These are phyloP conservation scores for Talaromyces ruber DNA, from an alignment of 495 filamentous ascomycete species.

Conservation along the genomic window DNA sequence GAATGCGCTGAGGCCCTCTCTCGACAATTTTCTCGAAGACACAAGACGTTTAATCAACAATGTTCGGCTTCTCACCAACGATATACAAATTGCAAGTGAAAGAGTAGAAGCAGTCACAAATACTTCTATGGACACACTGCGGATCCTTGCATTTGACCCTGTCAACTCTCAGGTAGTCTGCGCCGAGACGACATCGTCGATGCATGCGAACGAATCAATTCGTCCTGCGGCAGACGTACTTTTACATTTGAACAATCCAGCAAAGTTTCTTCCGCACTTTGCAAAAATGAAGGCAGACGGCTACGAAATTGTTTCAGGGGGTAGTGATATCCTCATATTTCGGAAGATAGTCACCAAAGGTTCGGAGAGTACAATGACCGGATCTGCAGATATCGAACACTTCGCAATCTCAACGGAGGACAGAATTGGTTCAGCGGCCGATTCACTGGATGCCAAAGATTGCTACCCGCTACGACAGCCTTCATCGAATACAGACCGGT, in stretches of 20 bases:
- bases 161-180: slow-evolving; percentile 49
- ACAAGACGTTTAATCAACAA: slow-evolving; percentile 1
- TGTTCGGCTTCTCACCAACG: neutral
- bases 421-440: slow-evolving; percentile 40
- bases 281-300: slow-evolving; percentile 54
- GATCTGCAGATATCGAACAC: neutral
- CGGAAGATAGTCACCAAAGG: slow-evolving; percentile 40
- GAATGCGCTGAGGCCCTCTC: neutral
- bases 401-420: slow-evolving; percentile 12
- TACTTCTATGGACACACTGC: slow-evolving; percentile 46
- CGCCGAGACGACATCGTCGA: slow-evolving; percentile 54
- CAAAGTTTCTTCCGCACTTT: slow-evolving; percentile 66
- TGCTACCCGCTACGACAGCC: slow-evolving; percentile 52
- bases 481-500: slow-evolving; percentile 16
- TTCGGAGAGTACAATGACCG: neutral
- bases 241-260: slow-evolving; percentile 56
- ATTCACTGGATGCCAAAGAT: slow-evolving; percentile 40
- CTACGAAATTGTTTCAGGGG: slow-evolving; percentile 65
- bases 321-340: slow-evolving; percentile 65
- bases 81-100: neutral
- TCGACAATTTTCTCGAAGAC: neutral
- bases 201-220: slow-evolving; percentile 25
- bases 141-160: slow-evolving; percentile 65
- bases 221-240: slow-evolving; percentile 55
- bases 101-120: slow-evolving; percentile 3